Base-by-base conservation (phyloP, 75 land plant genomes). In the Picea glauca region DNA sequence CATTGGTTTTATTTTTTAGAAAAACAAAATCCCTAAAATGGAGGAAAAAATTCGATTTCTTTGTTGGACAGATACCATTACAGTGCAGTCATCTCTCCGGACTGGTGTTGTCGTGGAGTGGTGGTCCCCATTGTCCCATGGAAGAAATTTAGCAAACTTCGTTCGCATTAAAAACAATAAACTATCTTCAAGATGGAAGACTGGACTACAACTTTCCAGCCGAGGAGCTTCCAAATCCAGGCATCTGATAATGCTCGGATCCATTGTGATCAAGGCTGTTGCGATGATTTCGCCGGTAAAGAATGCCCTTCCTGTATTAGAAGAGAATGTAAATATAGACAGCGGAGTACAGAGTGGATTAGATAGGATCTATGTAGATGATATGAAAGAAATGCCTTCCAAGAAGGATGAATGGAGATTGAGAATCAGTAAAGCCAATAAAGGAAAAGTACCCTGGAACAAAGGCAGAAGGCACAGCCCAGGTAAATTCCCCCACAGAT, bases 381-480 rank as follows among this genome's bases (percentile, higher is more conserved):
- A 81, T 14, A 32, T 77, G 2, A 30, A 18, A 30, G 89, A 85
- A 74, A n/a, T 83, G 78, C 83, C 80, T 65, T 79, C 83, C 18
- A 84, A 58, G 63, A 93, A 93, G 76, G 80, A 74, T 67, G 61
- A 88, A 79, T 84, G 98, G 68, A 82, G 93, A 59, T 61, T 66
- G 83, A 88, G 88, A 62, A 95, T 94, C 21, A 83, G 91, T 13
- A 84, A 77, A 67, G 93, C 99, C 33, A 97, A 97, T 78, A 91
- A 90, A 79, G 98, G 98, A 9, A 89, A 84, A 32, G 82, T 88
- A 31, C 98, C 99, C 2, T 97, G 99, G 99, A 97, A 97, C 84
- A 94, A 91, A 83, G 98, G 99, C 33, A 91, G 84, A 76, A 93
- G 90, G 61, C 98, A 97, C 66, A 91, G 87, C 82, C 67, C 89